Conservation (phyloP, 176 grass and related monocot genomes). For the Carex kokanica region DNA sequence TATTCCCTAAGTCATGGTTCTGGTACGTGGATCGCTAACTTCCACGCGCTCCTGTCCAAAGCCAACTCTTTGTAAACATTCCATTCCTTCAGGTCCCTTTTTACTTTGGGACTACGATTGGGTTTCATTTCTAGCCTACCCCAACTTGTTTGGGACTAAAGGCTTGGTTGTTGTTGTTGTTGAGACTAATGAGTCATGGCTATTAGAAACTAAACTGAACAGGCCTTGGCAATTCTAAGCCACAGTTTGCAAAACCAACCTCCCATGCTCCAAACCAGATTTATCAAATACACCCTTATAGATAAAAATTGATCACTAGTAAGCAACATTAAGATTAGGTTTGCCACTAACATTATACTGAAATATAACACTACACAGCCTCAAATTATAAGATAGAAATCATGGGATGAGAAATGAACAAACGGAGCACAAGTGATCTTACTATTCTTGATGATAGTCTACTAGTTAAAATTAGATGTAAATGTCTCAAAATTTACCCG, state of each 20-base stretch:
- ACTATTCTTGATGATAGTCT: not conserved
- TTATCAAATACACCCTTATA: not conserved
- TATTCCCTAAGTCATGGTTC: too few relatives aligned
- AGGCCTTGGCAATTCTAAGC: not conserved
- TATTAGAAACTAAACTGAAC: not conserved
- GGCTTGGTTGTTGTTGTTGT: not conserved
- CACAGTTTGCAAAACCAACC: not conserved
- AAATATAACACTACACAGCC: not conserved
- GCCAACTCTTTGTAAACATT: too few relatives aligned
- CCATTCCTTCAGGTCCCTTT: too few relatives aligned
- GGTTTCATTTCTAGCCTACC: too few relatives aligned
- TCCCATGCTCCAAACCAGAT: not conserved
- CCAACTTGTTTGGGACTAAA: too few relatives aligned
- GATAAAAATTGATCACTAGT: not conserved
- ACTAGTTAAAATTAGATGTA: slow-evolving; percentile 1
- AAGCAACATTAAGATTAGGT: not conserved
- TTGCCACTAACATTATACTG: not conserved
- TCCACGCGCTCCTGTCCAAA: too few relatives aligned
- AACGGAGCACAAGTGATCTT: not conserved
- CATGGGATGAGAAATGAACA: not conserved
- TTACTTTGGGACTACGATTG: too few relatives aligned
- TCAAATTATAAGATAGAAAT: not conserved
- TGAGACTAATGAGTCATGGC: not conserved
- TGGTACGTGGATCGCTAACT: too few relatives aligned
- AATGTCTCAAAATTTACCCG: slow-evolving; percentile 50